Evolutionary conservation across 2,329 filamentous ascomycete genomes (phyloP), one percentile per base, ranked within the genome.

Genomic region (Botrytis pseudocinerea): DNA sequence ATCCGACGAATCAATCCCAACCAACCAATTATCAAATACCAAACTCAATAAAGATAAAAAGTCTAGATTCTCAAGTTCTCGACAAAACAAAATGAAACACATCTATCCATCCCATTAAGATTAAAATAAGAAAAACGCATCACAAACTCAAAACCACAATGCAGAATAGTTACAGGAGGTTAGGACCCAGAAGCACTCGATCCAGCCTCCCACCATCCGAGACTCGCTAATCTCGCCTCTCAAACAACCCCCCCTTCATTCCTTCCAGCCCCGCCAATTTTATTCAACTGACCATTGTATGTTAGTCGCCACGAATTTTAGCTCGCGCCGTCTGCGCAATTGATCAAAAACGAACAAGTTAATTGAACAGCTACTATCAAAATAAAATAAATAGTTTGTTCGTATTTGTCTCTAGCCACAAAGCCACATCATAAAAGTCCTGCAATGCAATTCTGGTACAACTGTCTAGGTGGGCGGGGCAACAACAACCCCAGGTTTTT

Each of bases 401-500:
- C 48, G n/a, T n/a, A n/a, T 54, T n/a, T 20, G 1, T n/a, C 51
- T 57, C 51, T 57, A 57, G 51, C n/a, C 51, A 57, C 51, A 57
- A 57, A 57, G 51, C 51, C 51, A 57, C 51, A 57, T 57, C 51
- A 57, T n/a, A 28, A 28, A 57, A 57, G 48, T 28, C 51, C 51
- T 28, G 51, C 51, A 57, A 57, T 57, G 14, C 51, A 28, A 57
- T 57, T 57, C 51, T 57, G 51, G 51, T 28, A 57, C 51, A 57
- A 14, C n/a, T 57, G n/a, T 57, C 51, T 28, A 57, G n/a, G n/a
- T 28, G 12, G 16, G 51, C 18, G 51, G 51, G 51, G 51, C n/a
- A 18, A 57, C 3, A 16, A 16, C 14, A 57, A 57, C 51, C 51
- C 51, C 51, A 32, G 51, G 4, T 57, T 57, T 18, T 18, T 0